These are phyloP conservation scores for Candolleomyces efflorescens DNA, from an alignment of 768 basidiomycete genomes.

Conservation along the genomic window DNA sequence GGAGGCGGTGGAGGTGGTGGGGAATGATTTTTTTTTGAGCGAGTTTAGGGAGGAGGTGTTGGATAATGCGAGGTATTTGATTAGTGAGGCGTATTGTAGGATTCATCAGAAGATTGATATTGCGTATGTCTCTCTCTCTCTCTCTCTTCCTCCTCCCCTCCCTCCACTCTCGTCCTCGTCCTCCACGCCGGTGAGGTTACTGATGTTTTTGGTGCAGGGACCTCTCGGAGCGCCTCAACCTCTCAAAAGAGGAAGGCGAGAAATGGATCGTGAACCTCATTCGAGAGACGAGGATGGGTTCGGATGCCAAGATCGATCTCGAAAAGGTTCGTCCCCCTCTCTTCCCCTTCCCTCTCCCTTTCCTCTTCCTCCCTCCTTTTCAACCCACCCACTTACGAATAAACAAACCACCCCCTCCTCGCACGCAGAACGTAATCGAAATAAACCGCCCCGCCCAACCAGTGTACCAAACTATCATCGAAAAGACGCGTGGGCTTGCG, in stretches of 20 bases:
- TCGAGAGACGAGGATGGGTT: slow-evolving; percentile 93
- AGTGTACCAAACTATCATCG: slow-evolving; percentile 91
- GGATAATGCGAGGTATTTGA: slow-evolving; percentile 93
- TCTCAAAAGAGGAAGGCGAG: slow-evolving; percentile 93
- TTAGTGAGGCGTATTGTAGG: slow-evolving; percentile 96
- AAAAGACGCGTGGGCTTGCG: slow-evolving; percentile 89
- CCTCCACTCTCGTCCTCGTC: neutral
- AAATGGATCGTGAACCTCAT: slow-evolving; percentile 99
- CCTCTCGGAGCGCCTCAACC: slow-evolving; percentile 88
- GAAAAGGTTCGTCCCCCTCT: slow-evolving; percentile 64
- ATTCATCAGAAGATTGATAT: slow-evolving; percentile 94
- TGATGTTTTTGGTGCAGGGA: slow-evolving; percentile 45
- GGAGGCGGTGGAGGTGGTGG: slow-evolving; percentile 76
- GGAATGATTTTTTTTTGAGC: slow-evolving; percentile 90
- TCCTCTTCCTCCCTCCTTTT: neutral
- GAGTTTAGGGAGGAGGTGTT: slow-evolving; percentile 92
- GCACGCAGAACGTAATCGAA: slow-evolving; percentile 84
- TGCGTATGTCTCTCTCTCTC: slow-evolving; percentile 36
- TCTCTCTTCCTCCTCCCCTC: neutral
- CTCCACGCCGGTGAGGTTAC: too few relatives aligned
- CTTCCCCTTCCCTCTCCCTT: neutral
- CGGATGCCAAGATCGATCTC: slow-evolving; percentile 96
- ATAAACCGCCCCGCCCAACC: slow-evolving; percentile 88
- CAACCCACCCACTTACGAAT: neutral
- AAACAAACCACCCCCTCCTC: neutral